Percentiles rank a stretch among this genome's conserved stretches.
Evolutionary conservation across 805 yeast species (phyloP).

Genomic region (Candida morakotiae): DNA sequence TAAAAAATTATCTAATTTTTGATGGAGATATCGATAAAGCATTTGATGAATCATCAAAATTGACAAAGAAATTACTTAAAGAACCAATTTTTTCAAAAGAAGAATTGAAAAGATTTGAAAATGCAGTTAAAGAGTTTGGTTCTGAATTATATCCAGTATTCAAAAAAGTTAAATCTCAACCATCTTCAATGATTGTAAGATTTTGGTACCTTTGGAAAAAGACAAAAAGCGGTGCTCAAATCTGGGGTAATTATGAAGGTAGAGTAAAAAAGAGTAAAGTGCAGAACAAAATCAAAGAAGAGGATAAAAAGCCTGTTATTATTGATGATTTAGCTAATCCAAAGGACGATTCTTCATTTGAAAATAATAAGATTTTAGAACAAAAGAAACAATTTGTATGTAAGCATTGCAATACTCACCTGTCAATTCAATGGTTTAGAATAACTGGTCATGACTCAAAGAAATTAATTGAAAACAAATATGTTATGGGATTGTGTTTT

Average conservation of each 20-base stretch:
- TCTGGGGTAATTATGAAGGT: slow-evolving; percentile 83
- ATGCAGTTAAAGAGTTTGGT: slow-evolving; percentile 68
- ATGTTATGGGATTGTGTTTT: slow-evolving; percentile 62
- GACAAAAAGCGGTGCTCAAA: slow-evolving; percentile 63
- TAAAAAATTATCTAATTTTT: slow-evolving; percentile 49
- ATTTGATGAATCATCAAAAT: slow-evolving; percentile 33
- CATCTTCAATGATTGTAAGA: slow-evolving; percentile 76
- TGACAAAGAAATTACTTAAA: slow-evolving; percentile 55
- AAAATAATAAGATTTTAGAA: slow-evolving; percentile 44
- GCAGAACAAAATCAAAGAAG: slow-evolving; percentile 25
- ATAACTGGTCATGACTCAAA: slow-evolving; percentile 56
- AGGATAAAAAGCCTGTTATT: slow-evolving; percentile 7
- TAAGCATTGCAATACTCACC: slow-evolving; percentile 61
- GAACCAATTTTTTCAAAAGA: slow-evolving; percentile 73
- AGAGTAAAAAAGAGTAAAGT: slow-evolving; percentile 53
- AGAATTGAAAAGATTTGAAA: slow-evolving; percentile 69
- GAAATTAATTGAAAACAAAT: slow-evolving; percentile 18
- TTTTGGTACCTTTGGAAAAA: slow-evolving; percentile 92
- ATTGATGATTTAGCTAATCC: slow-evolving; percentile 55
- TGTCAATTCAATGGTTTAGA: slow-evolving; percentile 63
- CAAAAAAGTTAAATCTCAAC: slow-evolving; percentile 68
- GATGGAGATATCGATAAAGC: slow-evolving; percentile 53
- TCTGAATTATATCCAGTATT: slow-evolving; percentile 74
- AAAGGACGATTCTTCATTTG: slow-evolving; percentile 71
- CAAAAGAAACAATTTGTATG: slow-evolving; percentile 50